phyloP scores from a whole-genome alignment of 306 rosid genomes.

The Castanea crenata region DNA sequence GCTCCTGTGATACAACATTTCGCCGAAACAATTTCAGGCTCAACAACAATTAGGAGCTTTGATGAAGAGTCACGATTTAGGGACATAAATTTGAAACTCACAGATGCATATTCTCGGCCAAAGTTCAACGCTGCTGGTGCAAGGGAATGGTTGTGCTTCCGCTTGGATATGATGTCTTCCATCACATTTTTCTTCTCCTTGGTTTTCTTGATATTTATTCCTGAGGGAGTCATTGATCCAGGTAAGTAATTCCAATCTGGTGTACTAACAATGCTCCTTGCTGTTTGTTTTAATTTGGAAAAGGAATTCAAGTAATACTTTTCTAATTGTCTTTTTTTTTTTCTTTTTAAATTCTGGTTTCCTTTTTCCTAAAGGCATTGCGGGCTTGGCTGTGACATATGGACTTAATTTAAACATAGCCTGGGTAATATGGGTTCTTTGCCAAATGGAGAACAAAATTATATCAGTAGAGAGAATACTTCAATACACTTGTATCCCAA shows the following conservation, averaged over 20 bases:
- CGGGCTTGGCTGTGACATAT: constrained; percentile 69
- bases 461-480: constrained; percentile 76
- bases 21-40: constrained; percentile 78
- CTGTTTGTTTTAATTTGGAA: neutral
- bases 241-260: constrained; percentile 38
- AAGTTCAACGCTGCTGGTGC: constrained; percentile 64
- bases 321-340: neutral
- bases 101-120: constrained; percentile 69
- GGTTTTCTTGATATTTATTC: constrained; percentile 67
- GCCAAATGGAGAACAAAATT: constrained; percentile 56
- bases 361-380: constrained; percentile 42
- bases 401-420: constrained; percentile 61
- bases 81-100: constrained; percentile 63
- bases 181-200: constrained; percentile 70
- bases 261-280: neutral
- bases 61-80: constrained; percentile 71
- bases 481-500: constrained; percentile 48
- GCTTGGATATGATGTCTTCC: constrained; percentile 67
- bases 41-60: constrained; percentile 83
- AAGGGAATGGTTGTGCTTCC: constrained; percentile 80
- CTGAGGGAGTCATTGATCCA: constrained; percentile 72
- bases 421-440: constrained; percentile 42
- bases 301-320: neutral
- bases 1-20: constrained; percentile 92
- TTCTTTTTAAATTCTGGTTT: too few relatives aligned